Percentiles rank a stretch among this genome's conserved stretches.
Evolutionary conservation across 805 yeast species (phyloP).

Genomic region (Wickerhamomyces ciferrii): DNA sequence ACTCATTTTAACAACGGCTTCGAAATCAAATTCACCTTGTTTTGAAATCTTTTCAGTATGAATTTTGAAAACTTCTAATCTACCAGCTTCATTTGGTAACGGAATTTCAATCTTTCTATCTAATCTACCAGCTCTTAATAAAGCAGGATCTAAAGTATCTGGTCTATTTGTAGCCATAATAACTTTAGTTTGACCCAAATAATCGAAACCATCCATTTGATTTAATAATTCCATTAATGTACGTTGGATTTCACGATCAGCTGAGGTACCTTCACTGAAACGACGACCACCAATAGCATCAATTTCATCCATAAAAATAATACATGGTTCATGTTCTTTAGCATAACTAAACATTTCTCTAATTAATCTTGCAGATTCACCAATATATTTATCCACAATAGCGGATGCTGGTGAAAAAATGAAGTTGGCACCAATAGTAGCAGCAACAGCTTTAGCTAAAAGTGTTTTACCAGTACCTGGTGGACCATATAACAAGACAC

Average conservation of each 20-base stretch:
- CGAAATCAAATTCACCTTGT: conserved; percentile 94
- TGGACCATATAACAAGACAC: conserved; percentile 94
- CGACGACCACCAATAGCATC: conserved; percentile 99
- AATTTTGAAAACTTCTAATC: conserved; percentile 90
- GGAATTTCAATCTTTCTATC: conserved; percentile 96
- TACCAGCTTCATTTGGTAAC: conserved; percentile 92
- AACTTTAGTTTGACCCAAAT: conserved; percentile 92
- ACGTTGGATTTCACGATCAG: conserved; percentile 97
- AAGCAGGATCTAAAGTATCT: conserved; percentile 95
- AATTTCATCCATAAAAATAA: conserved; percentile 96
- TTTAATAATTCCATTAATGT: conserved; percentile 94
- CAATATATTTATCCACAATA: conserved; percentile 95
- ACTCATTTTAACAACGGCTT: conserved; percentile 96
- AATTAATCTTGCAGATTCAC: conserved; percentile 93
- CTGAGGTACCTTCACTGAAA: conserved; percentile 96
- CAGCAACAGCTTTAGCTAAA: conserved; percentile 96
- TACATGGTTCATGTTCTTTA: conserved; percentile 96
- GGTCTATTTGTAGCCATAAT: conserved; percentile 99
- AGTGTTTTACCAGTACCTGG: conserved; percentile 98
- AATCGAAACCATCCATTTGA: conserved; percentile 98
- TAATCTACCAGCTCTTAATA: conserved; percentile 94
- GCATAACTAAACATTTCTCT: conserved; percentile 99
- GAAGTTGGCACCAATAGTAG: conserved; percentile 96
- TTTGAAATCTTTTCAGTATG: conserved; percentile 82
- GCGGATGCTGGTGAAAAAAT: conserved; percentile 98